Conservation (phyloP, 768 basidiomycete genomes). For the Panellus pusillus region DNA sequence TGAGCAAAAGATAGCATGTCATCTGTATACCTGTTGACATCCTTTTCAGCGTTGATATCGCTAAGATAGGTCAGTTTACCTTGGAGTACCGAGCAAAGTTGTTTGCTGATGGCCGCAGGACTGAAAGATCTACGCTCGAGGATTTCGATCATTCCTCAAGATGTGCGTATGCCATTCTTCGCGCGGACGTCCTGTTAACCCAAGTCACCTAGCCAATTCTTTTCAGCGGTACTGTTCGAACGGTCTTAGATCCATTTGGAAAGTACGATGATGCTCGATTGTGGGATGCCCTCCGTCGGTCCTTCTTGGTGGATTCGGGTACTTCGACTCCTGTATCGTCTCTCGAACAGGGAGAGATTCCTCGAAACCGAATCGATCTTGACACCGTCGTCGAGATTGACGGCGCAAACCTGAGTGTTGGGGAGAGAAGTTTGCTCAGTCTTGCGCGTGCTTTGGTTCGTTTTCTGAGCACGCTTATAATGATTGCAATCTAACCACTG, state of each 20-base stretch:
- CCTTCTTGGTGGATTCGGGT: conserved; percentile 38
- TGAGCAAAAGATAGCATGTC: conserved; percentile 24
- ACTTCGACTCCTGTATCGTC: conserved; percentile 52
- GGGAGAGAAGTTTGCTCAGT: conserved; percentile 71
- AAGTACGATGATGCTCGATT: conserved; percentile 62
- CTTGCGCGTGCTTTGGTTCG: conserved; percentile 77
- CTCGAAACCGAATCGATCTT: conserved; percentile 52
- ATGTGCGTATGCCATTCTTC: conserved; percentile 37
- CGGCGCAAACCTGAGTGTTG: conserved; percentile 72
- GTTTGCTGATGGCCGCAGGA: conserved; percentile 1
- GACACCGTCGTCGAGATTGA: conserved; percentile 79
- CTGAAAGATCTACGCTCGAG: conserved; percentile 60
- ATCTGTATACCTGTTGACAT: not conserved
- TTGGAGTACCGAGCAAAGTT: not conserved
- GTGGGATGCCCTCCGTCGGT: conserved; percentile 73
- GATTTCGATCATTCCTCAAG: conserved; percentile 69
- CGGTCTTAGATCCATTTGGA: conserved; percentile 59
- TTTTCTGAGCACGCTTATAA: not conserved
- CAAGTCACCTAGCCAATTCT: conserved; percentile 44
- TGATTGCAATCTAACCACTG: conserved; percentile 51
- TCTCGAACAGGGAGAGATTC: conserved; percentile 53
- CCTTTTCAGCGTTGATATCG: conserved; percentile 56
- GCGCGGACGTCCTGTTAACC: not conserved
- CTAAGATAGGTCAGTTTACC: conserved; percentile 48
- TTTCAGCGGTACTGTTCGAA: conserved; percentile 61